Evolutionary conservation across 2,329 filamentous ascomycete genomes (phyloP), one percentile per base, ranked within the genome.

Genomic region (Ophiostoma quercus): DNA sequence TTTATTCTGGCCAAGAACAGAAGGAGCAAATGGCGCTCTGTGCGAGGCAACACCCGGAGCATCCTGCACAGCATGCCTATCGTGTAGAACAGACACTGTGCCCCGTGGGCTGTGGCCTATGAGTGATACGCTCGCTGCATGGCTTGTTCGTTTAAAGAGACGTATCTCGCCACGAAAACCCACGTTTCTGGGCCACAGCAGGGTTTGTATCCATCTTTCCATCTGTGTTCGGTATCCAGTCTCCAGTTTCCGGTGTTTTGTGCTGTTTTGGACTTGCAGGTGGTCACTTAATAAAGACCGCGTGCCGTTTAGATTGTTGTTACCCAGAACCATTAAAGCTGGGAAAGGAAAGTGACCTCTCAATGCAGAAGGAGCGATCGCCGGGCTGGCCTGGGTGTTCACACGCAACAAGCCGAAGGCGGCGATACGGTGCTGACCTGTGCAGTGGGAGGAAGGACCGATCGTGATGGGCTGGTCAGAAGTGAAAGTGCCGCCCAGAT

Each of bases 1-100:
- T 16, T 22, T 29, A 7, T 14, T 2, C 14, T 37, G 19, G 37
- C 62, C 19, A 39, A 7, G 3, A 22, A 16, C 65, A 47, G 43
- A 54, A 32, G 65, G 39, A 47, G 39, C 39, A 29, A 1, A 39
- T 65, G 37, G 37, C 65, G 39, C 22, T 25, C 29, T 68, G 67
- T 71, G 16, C 62, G 22, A 68, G 62, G 69, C 14, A 68, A 51
- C 62, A 68, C 37, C 67, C 62, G 69, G 51, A 57, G 60, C 62
- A 67, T 37, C 57, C 62, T 68, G 67, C 69, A 67, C 32, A 22
- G 69, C 39, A 66, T 68, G 66, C 41, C 62, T 34, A 37, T 39
- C 41, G 32, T 57, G 34, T 51, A n/a, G 39, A 41, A 25, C 41
- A 25, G 16, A 8, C 43, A 47, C 43, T 47, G 43, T 47, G 16